phyloP scores from a whole-genome alignment of 352 stramenopile genomes.

The Pythium phragmitis region DNA sequence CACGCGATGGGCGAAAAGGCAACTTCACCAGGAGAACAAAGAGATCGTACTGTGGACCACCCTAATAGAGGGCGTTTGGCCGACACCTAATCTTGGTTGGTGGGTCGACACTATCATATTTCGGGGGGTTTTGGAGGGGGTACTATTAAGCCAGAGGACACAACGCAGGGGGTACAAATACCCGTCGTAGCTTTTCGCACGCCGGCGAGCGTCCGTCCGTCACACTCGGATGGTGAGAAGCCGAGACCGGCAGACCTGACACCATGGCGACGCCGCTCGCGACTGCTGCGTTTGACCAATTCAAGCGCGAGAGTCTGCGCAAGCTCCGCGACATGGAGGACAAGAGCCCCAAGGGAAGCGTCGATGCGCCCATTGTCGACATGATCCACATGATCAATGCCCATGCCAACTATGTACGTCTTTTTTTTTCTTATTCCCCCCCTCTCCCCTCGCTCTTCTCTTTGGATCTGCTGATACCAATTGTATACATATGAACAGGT shows the following conservation, averaged over 20 bases:
- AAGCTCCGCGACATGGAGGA: conserved; percentile 82
- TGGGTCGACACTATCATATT: background rate
- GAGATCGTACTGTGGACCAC: conserved; percentile 7
- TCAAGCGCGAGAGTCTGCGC: conserved; percentile 85
- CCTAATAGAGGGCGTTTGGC: background rate
- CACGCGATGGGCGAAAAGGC: conserved; percentile 25
- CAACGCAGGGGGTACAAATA: conserved; percentile 13
- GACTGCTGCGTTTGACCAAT: conserved; percentile 59
- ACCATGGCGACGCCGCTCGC: conserved; percentile 5
- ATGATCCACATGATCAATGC: conserved; percentile 88
- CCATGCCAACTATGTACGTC: conserved; percentile 77
- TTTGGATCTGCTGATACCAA: background rate
- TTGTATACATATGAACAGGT: conserved; percentile 37
- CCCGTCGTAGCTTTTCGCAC: background rate
- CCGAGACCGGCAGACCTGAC: background rate
- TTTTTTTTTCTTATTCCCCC: no score
- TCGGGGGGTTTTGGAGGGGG: background rate
- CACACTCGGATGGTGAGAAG: conserved; percentile 12
- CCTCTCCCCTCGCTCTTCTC: background rate
- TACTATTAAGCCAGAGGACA: conserved; percentile 24
- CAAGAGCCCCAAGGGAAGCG: conserved; percentile 90
- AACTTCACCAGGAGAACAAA: conserved; percentile 22
- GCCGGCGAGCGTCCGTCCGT: background rate
- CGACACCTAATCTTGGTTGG: background rate
- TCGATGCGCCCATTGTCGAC: conserved; percentile 88